Percentiles rank a stretch among this genome's conserved stretches.
phyloP scores from a whole-genome alignment of 1,139 yeast genomes.

The Ashbya aceris region DNA sequence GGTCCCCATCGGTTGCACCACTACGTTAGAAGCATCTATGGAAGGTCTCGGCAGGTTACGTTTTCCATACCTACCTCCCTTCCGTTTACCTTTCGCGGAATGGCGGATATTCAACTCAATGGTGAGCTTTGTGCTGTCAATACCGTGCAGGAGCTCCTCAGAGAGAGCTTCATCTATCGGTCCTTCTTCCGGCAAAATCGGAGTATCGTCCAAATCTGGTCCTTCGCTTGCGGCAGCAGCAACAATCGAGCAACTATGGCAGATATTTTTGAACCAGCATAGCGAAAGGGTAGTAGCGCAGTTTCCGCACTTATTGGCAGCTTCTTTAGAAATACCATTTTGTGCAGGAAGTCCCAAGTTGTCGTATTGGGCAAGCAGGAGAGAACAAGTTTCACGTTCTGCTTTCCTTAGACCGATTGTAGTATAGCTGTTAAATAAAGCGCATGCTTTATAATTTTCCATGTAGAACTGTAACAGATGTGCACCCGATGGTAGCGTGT shows the following conservation, averaged over 20 bases:
- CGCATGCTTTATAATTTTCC: constrained; percentile 8
- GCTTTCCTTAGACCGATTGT: not conserved
- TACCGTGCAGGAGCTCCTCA: constrained; percentile 1
- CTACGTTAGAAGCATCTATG: not conserved
- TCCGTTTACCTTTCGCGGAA: not conserved
- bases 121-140: constrained; percentile 6
- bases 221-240: constrained; percentile 1
- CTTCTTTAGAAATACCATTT: not conserved
- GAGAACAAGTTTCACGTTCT: not conserved
- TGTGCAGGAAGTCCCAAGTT: not conserved
- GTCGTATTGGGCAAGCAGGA: not conserved
- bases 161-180: not conserved
- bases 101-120: constrained; percentile 2
- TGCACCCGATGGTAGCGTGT: constrained; percentile 1
- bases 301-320: constrained; percentile 7
- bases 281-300: constrained; percentile 12
- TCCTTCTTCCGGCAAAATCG: not conserved
- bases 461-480: constrained; percentile 12
- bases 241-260: constrained; percentile 18
- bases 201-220: constrained; percentile 5
- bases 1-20: constrained; percentile 3
- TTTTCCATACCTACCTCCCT: not conserved
- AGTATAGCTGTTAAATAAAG: not conserved
- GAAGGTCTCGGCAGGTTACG: not conserved
- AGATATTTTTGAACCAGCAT: constrained; percentile 16